Evolutionary conservation across 371 early-diverging fungal species (phyloP).

Genomic region (Mortierella sp.): DNA sequence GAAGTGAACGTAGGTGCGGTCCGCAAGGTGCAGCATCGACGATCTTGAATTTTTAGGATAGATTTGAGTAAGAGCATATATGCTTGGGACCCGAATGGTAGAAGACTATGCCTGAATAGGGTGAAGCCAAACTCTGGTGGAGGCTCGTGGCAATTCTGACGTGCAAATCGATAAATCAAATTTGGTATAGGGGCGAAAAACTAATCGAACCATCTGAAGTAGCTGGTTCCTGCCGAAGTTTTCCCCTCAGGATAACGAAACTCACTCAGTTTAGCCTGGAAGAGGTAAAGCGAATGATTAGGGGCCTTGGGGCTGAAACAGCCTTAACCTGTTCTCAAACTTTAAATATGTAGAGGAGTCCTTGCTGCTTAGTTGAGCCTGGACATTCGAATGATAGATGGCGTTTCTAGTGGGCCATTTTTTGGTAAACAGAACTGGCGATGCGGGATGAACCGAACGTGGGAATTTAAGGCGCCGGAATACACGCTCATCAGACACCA

Average conservation of each 20-base stretch:
- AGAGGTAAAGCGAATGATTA: constrained; percentile 72
- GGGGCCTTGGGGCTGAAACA: constrained; percentile 64
- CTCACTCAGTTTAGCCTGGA: constrained; percentile 65
- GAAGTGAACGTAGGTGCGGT: constrained; percentile 59
- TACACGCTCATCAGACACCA: constrained; percentile 73
- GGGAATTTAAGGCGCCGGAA: constrained; percentile 73
- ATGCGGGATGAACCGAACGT: constrained; percentile 78
- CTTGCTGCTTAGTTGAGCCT: constrained; percentile 63
- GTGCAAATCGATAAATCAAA: constrained; percentile 69
- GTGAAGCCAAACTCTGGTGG: constrained; percentile 71
- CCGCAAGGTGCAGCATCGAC: constrained; percentile 59
- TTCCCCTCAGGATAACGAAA: constrained; percentile 68
- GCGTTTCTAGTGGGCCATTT: constrained; percentile 79
- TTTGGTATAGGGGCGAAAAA: constrained; percentile 69
- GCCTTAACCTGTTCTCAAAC: constrained; percentile 72
- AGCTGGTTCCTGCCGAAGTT: constrained; percentile 71
- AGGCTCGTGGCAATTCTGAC: constrained; percentile 68
- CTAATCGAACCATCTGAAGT: constrained; percentile 70
- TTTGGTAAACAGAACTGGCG: constrained; percentile 81
- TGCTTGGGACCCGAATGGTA: constrained; percentile 73
- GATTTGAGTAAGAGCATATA: constrained; percentile 64
- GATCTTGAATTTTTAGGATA: constrained; percentile 55
- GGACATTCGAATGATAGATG: too few species aligned
- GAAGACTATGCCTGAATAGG: constrained; percentile 73
- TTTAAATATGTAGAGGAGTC: constrained; percentile 74